These are phyloP conservation scores for Colletotrichum australisinense DNA, from an alignment of 2,329 filamentous ascomycete genomes.

Conservation along the genomic window DNA sequence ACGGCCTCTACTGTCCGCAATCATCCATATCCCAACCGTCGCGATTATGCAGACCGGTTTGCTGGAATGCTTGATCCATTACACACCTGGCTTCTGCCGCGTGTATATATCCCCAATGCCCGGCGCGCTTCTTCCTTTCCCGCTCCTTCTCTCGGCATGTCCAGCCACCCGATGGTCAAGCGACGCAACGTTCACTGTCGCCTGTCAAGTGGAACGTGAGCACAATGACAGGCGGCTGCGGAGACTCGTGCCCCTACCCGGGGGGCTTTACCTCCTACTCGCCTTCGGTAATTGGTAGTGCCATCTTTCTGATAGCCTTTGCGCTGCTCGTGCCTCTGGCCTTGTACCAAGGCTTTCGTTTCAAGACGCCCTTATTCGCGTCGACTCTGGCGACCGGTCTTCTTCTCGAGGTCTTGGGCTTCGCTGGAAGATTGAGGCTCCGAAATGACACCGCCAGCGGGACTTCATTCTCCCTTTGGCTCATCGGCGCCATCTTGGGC, in stretches of 20 bases:
- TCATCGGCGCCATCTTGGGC: slow-evolving; percentile 60
- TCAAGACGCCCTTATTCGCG: slow-evolving; percentile 54
- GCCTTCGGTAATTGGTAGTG: slow-evolving; percentile 52
- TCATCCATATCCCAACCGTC: slow-evolving; percentile 7
- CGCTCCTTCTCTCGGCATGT: slow-evolving; percentile 21
- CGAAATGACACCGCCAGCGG: slow-evolving; percentile 46
- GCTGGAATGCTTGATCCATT: slow-evolving; percentile 20
- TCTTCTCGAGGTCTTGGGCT: slow-evolving; percentile 57
- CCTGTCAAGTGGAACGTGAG: slow-evolving; percentile 31
- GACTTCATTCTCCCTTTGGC: slow-evolving; percentile 54
- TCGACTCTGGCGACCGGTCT: slow-evolving; percentile 53
- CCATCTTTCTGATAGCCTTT: slow-evolving; percentile 53
- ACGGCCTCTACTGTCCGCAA: background rate
- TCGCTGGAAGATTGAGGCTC: slow-evolving; percentile 58
- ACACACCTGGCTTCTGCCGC: background rate
- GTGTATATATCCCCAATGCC: slow-evolving; percentile 34
- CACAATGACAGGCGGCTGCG: slow-evolving; percentile 50
- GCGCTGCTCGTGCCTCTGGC: slow-evolving; percentile 51
- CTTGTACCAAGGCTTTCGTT: slow-evolving; percentile 52
- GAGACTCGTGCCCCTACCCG: slow-evolving; percentile 48
- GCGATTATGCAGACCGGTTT: slow-evolving; percentile 7
- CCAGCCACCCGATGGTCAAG: slow-evolving; percentile 30
- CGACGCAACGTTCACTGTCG: slow-evolving; percentile 26
- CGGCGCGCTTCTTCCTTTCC: slow-evolving; percentile 5
- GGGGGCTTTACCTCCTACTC: slow-evolving; percentile 51